Percentiles rank a stretch among this genome's conserved stretches.
These are phyloP conservation scores for Colletotrichum paranaense DNA, from an alignment of 2,329 filamentous ascomycete species.

Conservation along the genomic window DNA sequence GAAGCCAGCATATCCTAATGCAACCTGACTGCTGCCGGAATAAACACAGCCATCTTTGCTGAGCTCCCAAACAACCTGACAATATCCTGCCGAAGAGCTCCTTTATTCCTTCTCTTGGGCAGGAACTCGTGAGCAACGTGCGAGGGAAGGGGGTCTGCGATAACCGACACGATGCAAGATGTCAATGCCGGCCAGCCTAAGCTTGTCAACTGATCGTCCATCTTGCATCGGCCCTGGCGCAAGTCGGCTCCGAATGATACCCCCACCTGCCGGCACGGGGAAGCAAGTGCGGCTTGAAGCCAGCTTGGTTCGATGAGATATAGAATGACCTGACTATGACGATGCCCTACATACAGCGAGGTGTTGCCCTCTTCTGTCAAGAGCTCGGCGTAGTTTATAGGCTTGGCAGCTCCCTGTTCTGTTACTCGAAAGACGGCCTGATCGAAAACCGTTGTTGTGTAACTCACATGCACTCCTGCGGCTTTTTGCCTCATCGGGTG, in stretches of 20 bases:
- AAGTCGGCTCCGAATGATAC: neutral
- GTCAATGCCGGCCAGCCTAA: neutral
- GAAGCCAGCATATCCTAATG: neutral
- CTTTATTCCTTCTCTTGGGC: neutral
- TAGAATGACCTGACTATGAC: neutral
- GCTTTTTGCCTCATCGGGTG: neutral
- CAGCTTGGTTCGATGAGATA: neutral
- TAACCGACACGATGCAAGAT: neutral
- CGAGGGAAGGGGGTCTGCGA: neutral
- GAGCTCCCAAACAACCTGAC: neutral
- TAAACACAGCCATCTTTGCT: neutral
- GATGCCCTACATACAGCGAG: neutral
- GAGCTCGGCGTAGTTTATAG: neutral
- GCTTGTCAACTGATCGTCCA: neutral
- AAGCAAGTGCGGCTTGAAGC: neutral
- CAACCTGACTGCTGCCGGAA: neutral
- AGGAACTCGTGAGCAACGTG: neutral
- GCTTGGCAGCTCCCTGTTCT: neutral
- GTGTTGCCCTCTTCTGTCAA: neutral
- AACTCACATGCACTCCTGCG: neutral
- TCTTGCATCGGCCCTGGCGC: neutral
- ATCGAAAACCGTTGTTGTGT: neutral
- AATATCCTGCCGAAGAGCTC: neutral
- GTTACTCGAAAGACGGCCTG: too few species aligned
- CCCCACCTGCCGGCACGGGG: neutral